A percentile compares a stretch with the other conserved stretches of the same genome.
Evolutionary conservation across 1,139 yeast genomes (phyloP).

Genomic region (Geotrichum cucujoidarum): DNA sequence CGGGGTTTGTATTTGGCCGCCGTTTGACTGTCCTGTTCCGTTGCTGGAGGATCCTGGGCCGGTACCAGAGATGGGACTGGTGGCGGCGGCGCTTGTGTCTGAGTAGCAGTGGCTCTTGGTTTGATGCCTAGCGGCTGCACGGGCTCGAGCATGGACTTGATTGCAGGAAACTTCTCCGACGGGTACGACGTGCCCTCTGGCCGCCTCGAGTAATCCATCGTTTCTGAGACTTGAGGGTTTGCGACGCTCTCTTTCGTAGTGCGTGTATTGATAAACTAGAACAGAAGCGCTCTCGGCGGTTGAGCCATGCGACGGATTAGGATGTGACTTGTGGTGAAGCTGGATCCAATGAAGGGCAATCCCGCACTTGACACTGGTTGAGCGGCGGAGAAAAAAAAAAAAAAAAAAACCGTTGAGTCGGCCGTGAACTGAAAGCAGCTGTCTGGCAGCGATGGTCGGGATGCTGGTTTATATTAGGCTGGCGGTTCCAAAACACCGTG

Average conservation of each 20-base stretch:
- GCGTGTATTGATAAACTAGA: not conserved
- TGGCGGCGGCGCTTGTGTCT: not conserved
- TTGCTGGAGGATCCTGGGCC: not conserved
- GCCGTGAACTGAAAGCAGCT: too few species aligned
- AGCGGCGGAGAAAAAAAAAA: not conserved
- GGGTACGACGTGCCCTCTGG: not conserved
- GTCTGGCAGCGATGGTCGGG: not conserved
- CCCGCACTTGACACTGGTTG: not conserved
- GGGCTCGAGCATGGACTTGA: not conserved
- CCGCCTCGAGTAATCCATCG: too few species aligned
- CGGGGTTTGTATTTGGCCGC: conserved; percentile 1
- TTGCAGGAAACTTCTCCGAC: not conserved
- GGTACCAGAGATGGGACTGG: not conserved
- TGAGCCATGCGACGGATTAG: not conserved
- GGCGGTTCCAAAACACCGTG: too few species aligned
- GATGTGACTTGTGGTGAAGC: not conserved
- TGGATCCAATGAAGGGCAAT: not conserved
- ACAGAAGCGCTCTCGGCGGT: not conserved
- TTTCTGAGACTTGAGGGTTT: not conserved
- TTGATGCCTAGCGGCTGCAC: not conserved
- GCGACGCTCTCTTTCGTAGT: not conserved
- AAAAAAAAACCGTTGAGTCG: too few species aligned
- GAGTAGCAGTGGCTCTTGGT: not conserved
- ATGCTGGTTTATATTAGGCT: not conserved
- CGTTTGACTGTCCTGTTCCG: not conserved